Percentiles rank a stretch among this genome's conserved stretches.
Conservation (phyloP, 352 stramenopile species). For the Pythium coloratum region DNA sequence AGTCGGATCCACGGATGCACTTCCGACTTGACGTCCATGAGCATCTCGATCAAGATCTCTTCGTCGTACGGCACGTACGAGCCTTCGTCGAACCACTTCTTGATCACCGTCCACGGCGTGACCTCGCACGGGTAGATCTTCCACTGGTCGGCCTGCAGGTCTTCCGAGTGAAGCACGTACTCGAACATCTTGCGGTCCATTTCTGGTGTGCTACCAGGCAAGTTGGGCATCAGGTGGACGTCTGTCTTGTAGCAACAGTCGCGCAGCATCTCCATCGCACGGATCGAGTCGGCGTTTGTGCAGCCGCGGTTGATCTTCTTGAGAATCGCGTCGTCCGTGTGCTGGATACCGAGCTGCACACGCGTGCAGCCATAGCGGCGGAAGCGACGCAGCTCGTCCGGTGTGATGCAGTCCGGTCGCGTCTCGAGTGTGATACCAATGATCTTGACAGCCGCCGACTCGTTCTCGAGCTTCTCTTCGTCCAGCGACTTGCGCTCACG, state of each 20-base stretch:
- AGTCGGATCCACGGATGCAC: constrained; percentile 95
- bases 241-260: constrained; percentile 95
- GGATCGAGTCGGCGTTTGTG: constrained; percentile 67
- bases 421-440: constrained; percentile 92
- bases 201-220: constrained; percentile 81
- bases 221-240: constrained; percentile 93
- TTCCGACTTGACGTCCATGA: constrained; percentile 89
- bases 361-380: constrained; percentile 83
- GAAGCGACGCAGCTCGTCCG: constrained; percentile 85
- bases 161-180: constrained; percentile 81
- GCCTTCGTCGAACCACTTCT: constrained; percentile 89
- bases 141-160: constrained; percentile 94
- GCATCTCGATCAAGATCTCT: constrained; percentile 82
- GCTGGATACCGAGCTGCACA: constrained; percentile 91
- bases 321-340: constrained; percentile 90
- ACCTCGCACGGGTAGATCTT: constrained; percentile 96
- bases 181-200: constrained; percentile 91
- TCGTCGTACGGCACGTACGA: constrained; percentile 90
- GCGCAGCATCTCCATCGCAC: constrained; percentile 83
- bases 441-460: constrained; percentile 81
- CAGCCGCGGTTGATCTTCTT: constrained; percentile 92
- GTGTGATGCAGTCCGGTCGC: constrained; percentile 88
- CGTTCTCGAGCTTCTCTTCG: constrained; percentile 90
- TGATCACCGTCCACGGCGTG: constrained; percentile 89
- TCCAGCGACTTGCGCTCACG: constrained; percentile 71